Percentiles rank a stretch among this genome's conserved stretches.
phyloP scores from a whole-genome alignment of 108 stramenopile species.

The Aurantiochytrium sp. region DNA sequence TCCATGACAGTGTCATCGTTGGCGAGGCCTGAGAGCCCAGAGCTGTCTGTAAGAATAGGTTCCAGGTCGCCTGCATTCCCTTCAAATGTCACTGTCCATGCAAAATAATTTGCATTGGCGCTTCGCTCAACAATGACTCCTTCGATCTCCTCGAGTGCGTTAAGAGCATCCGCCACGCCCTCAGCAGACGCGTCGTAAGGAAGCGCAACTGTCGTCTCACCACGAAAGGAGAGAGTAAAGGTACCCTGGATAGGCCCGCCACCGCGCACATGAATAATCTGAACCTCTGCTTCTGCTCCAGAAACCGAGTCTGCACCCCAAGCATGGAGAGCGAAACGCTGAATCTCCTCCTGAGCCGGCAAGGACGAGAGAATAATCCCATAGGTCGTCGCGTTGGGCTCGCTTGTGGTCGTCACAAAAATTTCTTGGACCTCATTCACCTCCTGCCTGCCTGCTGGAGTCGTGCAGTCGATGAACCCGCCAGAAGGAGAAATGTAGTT shows the following conservation, averaged over 20 bases:
- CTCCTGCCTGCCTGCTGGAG: background rate
- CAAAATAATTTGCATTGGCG: background rate
- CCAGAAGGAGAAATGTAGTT: background rate
- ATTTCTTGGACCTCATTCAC: background rate
- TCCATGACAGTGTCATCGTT: background rate
- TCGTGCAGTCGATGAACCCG: background rate
- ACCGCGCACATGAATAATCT: background rate
- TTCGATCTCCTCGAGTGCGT: background rate
- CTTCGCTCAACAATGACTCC: background rate
- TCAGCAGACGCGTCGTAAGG: background rate
- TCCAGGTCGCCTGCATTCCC: conserved; percentile 1
- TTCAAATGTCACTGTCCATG: background rate
- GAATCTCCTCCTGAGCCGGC: background rate
- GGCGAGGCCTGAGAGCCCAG: background rate
- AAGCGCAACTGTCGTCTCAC: background rate
- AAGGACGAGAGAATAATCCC: background rate
- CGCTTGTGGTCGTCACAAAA: background rate
- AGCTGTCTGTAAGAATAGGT: background rate
- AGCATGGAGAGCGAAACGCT: background rate
- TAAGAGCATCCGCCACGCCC: background rate
- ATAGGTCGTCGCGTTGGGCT: background rate
- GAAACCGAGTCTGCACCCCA: background rate
- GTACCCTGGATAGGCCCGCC: background rate
- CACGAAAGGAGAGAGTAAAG: background rate
- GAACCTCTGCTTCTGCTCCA: background rate